Evolutionary conservation across 2,329 filamentous ascomycete genomes (phyloP), one percentile per base, ranked within the genome.

Genomic region (Nemania serpens): DNA sequence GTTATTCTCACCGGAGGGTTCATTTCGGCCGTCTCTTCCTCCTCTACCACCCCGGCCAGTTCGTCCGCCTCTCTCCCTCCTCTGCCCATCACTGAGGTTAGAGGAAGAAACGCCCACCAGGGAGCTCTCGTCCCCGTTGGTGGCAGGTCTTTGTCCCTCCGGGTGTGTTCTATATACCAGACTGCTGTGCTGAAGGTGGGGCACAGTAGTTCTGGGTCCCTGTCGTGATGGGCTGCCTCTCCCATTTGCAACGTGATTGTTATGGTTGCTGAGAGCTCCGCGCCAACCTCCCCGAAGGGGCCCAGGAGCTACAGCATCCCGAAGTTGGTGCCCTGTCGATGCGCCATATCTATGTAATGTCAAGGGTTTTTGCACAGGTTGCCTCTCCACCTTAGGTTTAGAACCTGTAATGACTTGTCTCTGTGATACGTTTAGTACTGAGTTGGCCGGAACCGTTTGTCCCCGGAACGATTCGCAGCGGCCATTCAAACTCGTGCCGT

Each of bases 401-500:
- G 90, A 86, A 61, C 84, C 83, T 62, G 86, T 88, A 43, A 96
- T 81, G 18, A 97, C 84, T 77, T 99, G 95, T 69, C 85, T 89
- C 71, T 93, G 82, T 1, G 88, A 89, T 58, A 96, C 81, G 77
- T 99, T 99, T 36, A 99, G 83, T 2, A 98, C 93, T 0, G 91
- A 90, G n/a, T 90, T 90, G 6, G 89, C 86, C 1, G 92, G 87
- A 3, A 99, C 93, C 0, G 95, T 97, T 74, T 95, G 93, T 54
- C 95, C 95, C 37, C 94, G 88, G 86, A 99, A 99, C 39, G 91
- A 88, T 25, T 93, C 92, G 73, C 94, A 97, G 61, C 95, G 89
- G 58, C 93, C 93, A 61, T 91, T 91, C 15, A 99, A 83, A 0
- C 91, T 95, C 1, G 93, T 97, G 64, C 95, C 95, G 72, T 93